These are phyloP conservation scores for Pichia sp. DNA, from an alignment of 1,139 yeast species.

Conservation along the genomic window DNA sequence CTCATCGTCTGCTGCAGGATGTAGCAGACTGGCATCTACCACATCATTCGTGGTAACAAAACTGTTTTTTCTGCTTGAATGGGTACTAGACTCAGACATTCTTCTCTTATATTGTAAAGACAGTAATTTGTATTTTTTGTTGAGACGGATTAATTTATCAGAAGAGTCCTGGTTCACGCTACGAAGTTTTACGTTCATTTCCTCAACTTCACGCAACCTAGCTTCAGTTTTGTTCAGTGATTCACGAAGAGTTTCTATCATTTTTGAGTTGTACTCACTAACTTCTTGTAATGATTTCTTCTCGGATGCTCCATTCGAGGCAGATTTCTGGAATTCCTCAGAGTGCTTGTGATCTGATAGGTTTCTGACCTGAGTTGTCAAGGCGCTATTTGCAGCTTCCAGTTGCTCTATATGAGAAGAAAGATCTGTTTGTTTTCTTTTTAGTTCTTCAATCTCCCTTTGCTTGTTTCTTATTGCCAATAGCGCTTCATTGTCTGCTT, in stretches of 20 bases:
- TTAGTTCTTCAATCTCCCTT: conserved; percentile 47
- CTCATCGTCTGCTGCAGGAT: conserved; percentile 7
- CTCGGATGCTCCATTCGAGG: not conserved
- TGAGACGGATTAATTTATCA: conserved; percentile 59
- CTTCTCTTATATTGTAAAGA: conserved; percentile 51
- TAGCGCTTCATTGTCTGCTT: conserved; percentile 51
- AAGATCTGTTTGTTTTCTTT: conserved; percentile 38
- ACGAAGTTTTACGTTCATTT: conserved; percentile 52
- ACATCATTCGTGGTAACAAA: not conserved
- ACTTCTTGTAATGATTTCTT: conserved; percentile 1
- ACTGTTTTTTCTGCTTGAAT: conserved; percentile 26
- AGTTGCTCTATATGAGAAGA: conserved; percentile 17
- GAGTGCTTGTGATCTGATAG: not conserved
- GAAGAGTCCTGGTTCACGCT: conserved; percentile 64
- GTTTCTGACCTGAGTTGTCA: conserved; percentile 8
- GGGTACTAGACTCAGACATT: conserved; percentile 27
- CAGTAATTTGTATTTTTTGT: conserved; percentile 59
- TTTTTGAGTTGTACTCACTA: conserved; percentile 27
- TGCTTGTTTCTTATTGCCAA: conserved; percentile 47
- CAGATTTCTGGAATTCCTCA: not conserved
- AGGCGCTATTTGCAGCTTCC: conserved; percentile 7
- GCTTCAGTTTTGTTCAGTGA: conserved; percentile 49
- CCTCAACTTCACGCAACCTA: conserved; percentile 53
- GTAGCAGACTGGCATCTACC: conserved; percentile 1
- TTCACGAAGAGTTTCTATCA: conserved; percentile 48